These are phyloP conservation scores for Aspergillus carlsbadensis DNA, from an alignment of 495 filamentous ascomycete species.

Conservation along the genomic window DNA sequence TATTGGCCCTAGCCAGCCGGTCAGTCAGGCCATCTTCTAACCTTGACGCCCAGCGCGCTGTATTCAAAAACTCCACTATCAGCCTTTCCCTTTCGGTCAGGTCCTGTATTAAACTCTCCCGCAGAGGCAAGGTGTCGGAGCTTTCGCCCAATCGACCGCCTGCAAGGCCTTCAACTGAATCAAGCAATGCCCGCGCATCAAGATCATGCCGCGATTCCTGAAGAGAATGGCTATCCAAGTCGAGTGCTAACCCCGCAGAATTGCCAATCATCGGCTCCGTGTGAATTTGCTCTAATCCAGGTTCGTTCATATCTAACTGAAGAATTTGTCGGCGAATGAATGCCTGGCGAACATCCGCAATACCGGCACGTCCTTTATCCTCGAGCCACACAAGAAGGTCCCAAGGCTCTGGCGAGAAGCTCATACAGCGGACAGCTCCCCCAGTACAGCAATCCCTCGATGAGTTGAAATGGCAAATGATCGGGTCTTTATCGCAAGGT, in stretches of 20 bases:
- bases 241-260: slow-evolving; percentile 20
- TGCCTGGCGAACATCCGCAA: slow-evolving; percentile 78
- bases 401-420: slow-evolving; percentile 84
- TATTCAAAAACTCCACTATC: slow-evolving; percentile 57
- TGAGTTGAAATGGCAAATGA: slow-evolving; percentile 52
- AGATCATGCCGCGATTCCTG: slow-evolving; percentile 30
- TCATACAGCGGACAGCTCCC: slow-evolving; percentile 87
- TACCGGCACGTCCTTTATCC: slow-evolving; percentile 76
- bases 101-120: slow-evolving; percentile 44
- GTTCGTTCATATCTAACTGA: slow-evolving; percentile 56
- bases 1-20: slow-evolving; percentile 27
- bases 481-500: slow-evolving; percentile 35
- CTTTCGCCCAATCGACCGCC: slow-evolving; percentile 20
- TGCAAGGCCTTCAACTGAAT: slow-evolving; percentile 25
- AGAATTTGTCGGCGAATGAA: slow-evolving; percentile 76
- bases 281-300: slow-evolving; percentile 49
- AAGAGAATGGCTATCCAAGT: slow-evolving; percentile 20
- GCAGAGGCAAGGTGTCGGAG: slow-evolving; percentile 29
- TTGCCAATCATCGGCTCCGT: slow-evolving; percentile 44
- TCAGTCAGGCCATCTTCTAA: slow-evolving; percentile 36
- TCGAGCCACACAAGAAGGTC: slow-evolving; percentile 94
- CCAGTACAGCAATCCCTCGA: slow-evolving; percentile 57
- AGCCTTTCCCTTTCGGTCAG: slow-evolving; percentile 57
- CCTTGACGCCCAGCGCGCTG: slow-evolving; percentile 41
- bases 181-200: slow-evolving; percentile 32